Evolutionary conservation across 192 early-diverging fungal species (phyloP).

Genomic region (Bifiguratus adelaidae): DNA sequence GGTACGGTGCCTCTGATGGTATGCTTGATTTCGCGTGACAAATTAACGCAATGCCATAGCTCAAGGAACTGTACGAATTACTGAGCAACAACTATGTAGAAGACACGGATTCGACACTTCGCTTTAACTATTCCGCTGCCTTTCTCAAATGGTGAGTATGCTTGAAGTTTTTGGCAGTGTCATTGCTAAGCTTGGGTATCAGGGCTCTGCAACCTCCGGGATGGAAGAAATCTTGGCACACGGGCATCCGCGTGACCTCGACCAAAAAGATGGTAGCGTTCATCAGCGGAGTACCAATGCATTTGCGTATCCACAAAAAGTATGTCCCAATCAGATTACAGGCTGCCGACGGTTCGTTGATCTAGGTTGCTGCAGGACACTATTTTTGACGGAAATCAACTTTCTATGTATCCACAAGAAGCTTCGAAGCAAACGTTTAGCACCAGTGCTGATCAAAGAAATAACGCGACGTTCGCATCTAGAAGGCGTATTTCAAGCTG

Average conservation of each 20-base stretch:
- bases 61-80: constrained; percentile 83
- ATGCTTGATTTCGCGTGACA: background rate
- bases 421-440: constrained; percentile 86
- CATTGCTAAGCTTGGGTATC: background rate
- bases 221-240: constrained; percentile 80
- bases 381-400: constrained; percentile 92
- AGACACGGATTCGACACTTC: constrained; percentile 90
- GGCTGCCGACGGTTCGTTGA: background rate
- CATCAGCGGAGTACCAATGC: constrained; percentile 87
- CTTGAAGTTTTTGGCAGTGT: background rate
- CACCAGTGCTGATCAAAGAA: constrained; percentile 96
- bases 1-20: constrained; percentile 17
- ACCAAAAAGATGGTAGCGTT: constrained; percentile 88
- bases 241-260: constrained; percentile 78
- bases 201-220: constrained; percentile 92
- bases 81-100: constrained; percentile 95
- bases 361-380: background rate
- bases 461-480: constrained; percentile 89
- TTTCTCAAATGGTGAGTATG: constrained; percentile 78
- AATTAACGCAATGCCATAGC: constrained; percentile 7
- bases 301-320: constrained; percentile 61
- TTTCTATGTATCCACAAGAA: constrained; percentile 96
- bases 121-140: constrained; percentile 90
- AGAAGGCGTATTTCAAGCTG: constrained; percentile 93
- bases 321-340: constrained; percentile 17